Percentiles rank a stretch among this genome's conserved stretches.
Conservation (phyloP, 1,284 basidiomycete species). For the Papiliotrema nemorosa region DNA sequence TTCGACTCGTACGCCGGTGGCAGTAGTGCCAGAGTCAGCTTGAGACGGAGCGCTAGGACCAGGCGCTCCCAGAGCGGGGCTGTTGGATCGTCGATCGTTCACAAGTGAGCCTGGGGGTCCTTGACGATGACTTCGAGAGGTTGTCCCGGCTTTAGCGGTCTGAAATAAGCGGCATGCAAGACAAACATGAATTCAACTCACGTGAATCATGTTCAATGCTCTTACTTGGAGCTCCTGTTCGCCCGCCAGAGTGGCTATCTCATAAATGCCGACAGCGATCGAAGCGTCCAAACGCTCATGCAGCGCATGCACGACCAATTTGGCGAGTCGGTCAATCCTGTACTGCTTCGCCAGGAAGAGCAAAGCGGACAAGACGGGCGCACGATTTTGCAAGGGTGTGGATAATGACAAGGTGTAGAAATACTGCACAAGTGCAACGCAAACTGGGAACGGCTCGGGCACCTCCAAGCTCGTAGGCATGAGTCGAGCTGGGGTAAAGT, state of each 20-base stretch:
- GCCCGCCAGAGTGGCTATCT: constrained; percentile 85
- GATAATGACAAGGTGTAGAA: constrained; percentile 81
- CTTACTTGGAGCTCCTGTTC: constrained; percentile 84
- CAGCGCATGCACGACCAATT: constrained; percentile 84
- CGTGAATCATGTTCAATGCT: constrained; percentile 72
- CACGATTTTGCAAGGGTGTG: constrained; percentile 84
- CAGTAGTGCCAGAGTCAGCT: neutral
- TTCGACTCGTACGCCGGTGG: neutral
- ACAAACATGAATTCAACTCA: too few species aligned
- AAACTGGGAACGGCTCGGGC: constrained; percentile 84
- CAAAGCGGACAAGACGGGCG: constrained; percentile 80
- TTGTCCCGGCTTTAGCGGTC: constrained; percentile 16
- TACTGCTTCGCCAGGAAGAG: constrained; percentile 82
- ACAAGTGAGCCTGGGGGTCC: constrained; percentile 15
- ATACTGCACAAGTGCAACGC: constrained; percentile 85
- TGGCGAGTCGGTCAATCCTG: constrained; percentile 67
- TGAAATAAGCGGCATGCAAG: constrained; percentile 2
- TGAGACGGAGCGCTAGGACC: neutral
- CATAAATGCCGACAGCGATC: constrained; percentile 84
- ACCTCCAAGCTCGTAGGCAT: constrained; percentile 69
- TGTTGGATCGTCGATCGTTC: constrained; percentile 10
- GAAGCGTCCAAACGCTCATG: constrained; percentile 77
- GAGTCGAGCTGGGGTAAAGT: constrained; percentile 37
- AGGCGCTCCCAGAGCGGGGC: neutral
- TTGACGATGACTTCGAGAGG: constrained; percentile 17